These are phyloP conservation scores for Phalaenopsis hybrid DNA, from an alignment of 116 monocot genomes.

Conservation along the genomic window DNA sequence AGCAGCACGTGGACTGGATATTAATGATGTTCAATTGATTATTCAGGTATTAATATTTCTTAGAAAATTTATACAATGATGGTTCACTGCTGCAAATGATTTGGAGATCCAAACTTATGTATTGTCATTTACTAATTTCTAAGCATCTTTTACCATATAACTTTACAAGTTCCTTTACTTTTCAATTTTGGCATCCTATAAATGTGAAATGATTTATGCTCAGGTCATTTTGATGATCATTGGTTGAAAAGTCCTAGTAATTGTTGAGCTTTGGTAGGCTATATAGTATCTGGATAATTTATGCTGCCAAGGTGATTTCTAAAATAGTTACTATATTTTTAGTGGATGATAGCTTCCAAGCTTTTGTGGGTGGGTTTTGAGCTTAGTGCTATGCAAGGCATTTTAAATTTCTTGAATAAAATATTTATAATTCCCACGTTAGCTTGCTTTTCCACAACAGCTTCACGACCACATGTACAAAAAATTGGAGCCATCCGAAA, in stretches of 20 bases:
- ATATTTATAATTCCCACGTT: too few relatives aligned
- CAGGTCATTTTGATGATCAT: neutral
- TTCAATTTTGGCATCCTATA: neutral
- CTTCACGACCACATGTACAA: too few relatives aligned
- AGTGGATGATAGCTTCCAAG: neutral
- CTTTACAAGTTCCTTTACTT: neutral
- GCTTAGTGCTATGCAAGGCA: neutral
- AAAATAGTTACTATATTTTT: neutral
- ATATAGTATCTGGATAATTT: neutral
- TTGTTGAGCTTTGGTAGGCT: neutral
- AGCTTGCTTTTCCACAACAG: too few relatives aligned
- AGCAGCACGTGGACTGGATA: constrained; percentile 93
- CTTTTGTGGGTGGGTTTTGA: neutral
- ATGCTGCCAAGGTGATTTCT: neutral
- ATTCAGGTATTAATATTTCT: constrained; percentile 59
- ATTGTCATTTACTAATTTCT: neutral
- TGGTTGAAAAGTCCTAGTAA: neutral
- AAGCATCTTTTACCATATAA: neutral
- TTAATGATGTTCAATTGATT: constrained; percentile 91
- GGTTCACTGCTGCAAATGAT: neutral
- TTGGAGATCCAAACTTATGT: neutral
- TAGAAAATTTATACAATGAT: neutral
- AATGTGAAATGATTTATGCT: neutral
- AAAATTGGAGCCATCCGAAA: too few relatives aligned
- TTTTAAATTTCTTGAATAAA: neutral